Base-by-base conservation (phyloP, 75 land plant genomes). In the Cryptomeria japonica region DNA sequence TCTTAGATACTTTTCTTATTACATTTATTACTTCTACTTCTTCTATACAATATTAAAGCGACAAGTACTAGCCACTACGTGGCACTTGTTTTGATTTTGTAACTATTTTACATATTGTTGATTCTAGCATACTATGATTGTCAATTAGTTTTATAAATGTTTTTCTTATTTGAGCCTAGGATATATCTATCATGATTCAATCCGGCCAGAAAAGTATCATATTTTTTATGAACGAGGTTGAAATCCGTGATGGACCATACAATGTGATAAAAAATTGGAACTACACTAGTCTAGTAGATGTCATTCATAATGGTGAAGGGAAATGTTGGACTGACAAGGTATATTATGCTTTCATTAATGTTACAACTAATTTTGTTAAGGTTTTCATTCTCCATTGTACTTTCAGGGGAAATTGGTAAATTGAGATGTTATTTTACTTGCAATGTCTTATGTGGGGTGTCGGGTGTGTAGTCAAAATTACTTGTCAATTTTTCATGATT, bases 191-290 rank as follows among this genome's bases (percentile, higher is more conserved):
- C 16, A 95, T 95, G 96, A 91, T 95, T 31, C 39, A 94, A 56
- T 87, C 88, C 39, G 91, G 92, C 25, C 95, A 92, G 73, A 91
- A 87, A 31, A 90, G 11, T 88, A 94, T 96, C 25, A 93, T 96
- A 32, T 96, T 96, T 85, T 92, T 96, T 42, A 93, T 96, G 55
- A 96, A 96, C 78, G 97, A 96, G 89, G 97, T 93, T 15, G 93
- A 93, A 88, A 94, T 96, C 79, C 97, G 94, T 72, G 97, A 96
- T 86, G 97, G 97, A 0, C 95, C 97, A 1, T 96, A 96, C 90
- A 96, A 96, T 88, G 93, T 96, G 16, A 96, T 96, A 46, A 94
- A 94, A 85, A 94, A 96, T 88, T 96, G 97, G 97, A 87, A 93
- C 80, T 96, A 96, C 85, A 90, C 93, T 58, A 92, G 83, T 39